Evolutionary conservation across 176 grass and related monocot genomes (phyloP).

Genomic region (barley (Hordeum vulgare)): DNA sequence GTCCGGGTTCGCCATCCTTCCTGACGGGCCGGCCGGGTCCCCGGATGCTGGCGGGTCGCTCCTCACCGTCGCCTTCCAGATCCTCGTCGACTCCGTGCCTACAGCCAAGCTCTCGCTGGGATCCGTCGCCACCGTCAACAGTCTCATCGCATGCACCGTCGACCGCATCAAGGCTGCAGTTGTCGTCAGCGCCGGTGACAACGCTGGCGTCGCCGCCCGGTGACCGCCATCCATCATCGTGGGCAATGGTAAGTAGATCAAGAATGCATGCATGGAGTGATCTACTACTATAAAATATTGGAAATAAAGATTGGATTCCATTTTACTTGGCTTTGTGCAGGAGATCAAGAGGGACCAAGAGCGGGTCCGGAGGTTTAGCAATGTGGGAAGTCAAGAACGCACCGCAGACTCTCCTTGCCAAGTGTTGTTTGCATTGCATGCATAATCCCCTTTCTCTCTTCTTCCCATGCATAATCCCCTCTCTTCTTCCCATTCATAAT

Average conservation of each 20-base stretch:
- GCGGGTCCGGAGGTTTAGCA: constrained; percentile 25
- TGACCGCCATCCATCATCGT: not conserved
- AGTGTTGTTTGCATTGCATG: constrained; percentile 31
- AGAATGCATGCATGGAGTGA: too few relatives aligned
- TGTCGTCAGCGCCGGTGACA: constrained; percentile 23
- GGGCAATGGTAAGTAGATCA: not conserved
- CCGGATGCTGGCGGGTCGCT: constrained; percentile 47
- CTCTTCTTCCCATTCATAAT: not conserved
- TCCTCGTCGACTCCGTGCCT: constrained; percentile 73
- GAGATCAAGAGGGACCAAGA: constrained; percentile 36
- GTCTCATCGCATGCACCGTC: constrained; percentile 76
- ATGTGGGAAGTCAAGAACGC: constrained; percentile 96
- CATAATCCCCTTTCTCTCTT: not conserved
- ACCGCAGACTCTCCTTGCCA: constrained; percentile 81
- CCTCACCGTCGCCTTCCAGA: constrained; percentile 85
- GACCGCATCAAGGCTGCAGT: constrained; percentile 83
- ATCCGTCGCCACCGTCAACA: constrained; percentile 83
- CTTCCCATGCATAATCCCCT: not conserved
- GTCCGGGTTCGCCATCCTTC: constrained; percentile 78
- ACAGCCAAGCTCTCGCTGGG: constrained; percentile 84
- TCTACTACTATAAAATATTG: not conserved
- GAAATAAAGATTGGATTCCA: not conserved
- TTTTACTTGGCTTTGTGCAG: not conserved
- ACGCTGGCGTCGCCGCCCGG: not conserved
- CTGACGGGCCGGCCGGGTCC: constrained; percentile 33